phyloP scores from a whole-genome alignment of 2,329 filamentous ascomycete species.

The Penicillium italicum region DNA sequence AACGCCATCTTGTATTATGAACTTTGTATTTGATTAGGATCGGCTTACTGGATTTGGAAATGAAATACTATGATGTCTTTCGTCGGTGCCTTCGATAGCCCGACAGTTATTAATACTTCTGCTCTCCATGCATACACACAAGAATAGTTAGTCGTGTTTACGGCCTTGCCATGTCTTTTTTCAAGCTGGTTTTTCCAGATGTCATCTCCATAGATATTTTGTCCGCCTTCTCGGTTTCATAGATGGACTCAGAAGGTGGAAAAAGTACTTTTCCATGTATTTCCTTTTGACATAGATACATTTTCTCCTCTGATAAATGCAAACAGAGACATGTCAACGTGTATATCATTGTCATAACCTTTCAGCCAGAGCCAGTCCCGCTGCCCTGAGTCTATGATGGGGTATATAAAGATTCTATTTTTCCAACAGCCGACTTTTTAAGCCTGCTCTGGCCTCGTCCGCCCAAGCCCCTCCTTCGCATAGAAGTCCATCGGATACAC shows the following conservation, averaged over 20 bases:
- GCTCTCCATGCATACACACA: not conserved
- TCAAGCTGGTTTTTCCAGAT: too few species aligned
- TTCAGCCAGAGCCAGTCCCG: conserved; percentile 11
- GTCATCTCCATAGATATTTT: too few species aligned
- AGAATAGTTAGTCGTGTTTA: too few species aligned
- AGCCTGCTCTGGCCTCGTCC: conserved; percentile 56
- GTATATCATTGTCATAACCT: conserved; percentile 1
- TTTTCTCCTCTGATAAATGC: too few species aligned
- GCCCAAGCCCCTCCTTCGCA: conserved; percentile 81
- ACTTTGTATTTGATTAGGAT: conserved; percentile 21
- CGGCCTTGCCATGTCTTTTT: too few species aligned
- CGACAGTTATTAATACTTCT: conserved; percentile 4
- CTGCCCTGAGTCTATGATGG: conserved; percentile 12
- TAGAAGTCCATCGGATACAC: conserved; percentile 99
- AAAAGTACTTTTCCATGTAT: too few species aligned
- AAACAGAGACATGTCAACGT: not conserved
- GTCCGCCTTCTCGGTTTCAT: too few species aligned
- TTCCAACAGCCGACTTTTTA: not conserved
- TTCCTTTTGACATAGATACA: too few species aligned
- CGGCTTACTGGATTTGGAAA: conserved; percentile 1
- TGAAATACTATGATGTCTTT: conserved; percentile 10
- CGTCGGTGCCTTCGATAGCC: conserved; percentile 11
- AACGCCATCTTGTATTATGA: conserved; percentile 14
- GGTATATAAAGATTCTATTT: conserved; percentile 11
- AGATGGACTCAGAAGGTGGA: too few species aligned